Base-by-base conservation (phyloP, 768 basidiomycete genomes). In the Rhodotorula kratochvilovae region DNA sequence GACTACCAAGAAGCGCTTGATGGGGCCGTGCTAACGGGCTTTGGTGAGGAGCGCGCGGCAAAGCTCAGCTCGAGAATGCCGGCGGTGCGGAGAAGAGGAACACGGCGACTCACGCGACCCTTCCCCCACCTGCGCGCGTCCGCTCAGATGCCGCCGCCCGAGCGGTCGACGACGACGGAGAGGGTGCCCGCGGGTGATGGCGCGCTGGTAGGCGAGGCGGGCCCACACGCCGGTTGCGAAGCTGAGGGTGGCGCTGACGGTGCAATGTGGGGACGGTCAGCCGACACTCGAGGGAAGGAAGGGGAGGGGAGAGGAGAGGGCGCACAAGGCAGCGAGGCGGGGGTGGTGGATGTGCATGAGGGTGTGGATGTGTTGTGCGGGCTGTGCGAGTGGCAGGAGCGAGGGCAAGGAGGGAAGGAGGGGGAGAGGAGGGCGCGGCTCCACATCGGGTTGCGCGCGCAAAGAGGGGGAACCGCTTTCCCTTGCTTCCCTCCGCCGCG, bases 291-390 rank as follows among this genome's bases (percentile, higher is more conserved):
- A 17, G 21, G 46, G 2, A 57, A n/a, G n/a, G 36, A 13, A 27
- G n/a, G 56, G n/a, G 51, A 58, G 55, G n/a, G 46, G 5, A 25
- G 51, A 58, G 55, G n/a, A 35, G 5, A 25, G 8, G 46, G 58
- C 70, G 48, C 2, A 71, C 70, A 71, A 58, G 55, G 65, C 62
- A 48, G 62, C 35, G 55, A 61, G 55, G 48, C 70, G 61, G 15
- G 50, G 64, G 55, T 62, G 70, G 3, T 33, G 36, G 39, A 71
- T n/a, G 45, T 61, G 43, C 65, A 67, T 62, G 57, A 2, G 25
- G 36, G 21, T 33, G 33, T 58, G 3, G 31, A 39, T 53, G 45
- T 45, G 60, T n/a, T 51, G 27, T 1, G 61, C 48, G 39, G 61
- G 57, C 59, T 25, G 63, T 35, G 63, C 27, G 64, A 55, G 54